Conservation (phyloP, 768 basidiomycete genomes). For the Leccinellum luteum region DNA sequence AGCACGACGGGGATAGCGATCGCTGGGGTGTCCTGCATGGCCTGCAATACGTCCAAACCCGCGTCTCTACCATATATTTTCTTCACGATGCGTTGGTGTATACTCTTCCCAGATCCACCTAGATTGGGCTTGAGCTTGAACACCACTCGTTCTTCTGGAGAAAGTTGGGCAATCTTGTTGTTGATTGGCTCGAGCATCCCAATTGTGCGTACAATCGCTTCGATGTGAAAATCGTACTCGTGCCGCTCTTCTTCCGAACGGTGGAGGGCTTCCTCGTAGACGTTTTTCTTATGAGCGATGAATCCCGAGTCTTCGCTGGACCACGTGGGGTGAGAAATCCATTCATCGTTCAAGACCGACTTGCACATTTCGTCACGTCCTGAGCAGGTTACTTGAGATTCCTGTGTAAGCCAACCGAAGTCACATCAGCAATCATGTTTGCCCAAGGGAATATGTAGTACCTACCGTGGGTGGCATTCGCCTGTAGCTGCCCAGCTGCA, state of each 20-base stretch:
- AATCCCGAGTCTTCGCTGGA: conserved; percentile 93
- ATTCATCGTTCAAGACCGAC: conserved; percentile 95
- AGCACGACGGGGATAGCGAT: conserved; percentile 90
- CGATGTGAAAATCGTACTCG: conserved; percentile 98
- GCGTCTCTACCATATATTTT: conserved; percentile 93
- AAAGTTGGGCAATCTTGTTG: conserved; percentile 79
- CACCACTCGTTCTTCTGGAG: conserved; percentile 68
- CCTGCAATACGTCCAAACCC: conserved; percentile 76
- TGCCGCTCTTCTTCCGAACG: conserved; percentile 97
- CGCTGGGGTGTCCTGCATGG: conserved; percentile 91
- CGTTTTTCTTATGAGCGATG: conserved; percentile 87
- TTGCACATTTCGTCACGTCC: conserved; percentile 97
- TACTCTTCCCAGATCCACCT: conserved; percentile 77
- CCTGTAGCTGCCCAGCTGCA: conserved; percentile 87
- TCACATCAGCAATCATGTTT: not conserved
- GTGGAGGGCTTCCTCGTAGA: conserved; percentile 95
- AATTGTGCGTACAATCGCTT: conserved; percentile 91
- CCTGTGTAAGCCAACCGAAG: conserved; percentile 43
- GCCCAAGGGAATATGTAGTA: conserved; percentile 9
- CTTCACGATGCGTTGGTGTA: conserved; percentile 92
- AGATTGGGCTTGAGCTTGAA: conserved; percentile 91
- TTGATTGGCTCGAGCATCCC: conserved; percentile 87
- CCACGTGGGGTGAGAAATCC: conserved; percentile 97
- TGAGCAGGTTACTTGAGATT: conserved; percentile 83
- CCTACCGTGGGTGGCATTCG: conserved; percentile 76